phyloP scores from a whole-genome alignment of 257 asterid species.

The Salvia rosmarinus region DNA sequence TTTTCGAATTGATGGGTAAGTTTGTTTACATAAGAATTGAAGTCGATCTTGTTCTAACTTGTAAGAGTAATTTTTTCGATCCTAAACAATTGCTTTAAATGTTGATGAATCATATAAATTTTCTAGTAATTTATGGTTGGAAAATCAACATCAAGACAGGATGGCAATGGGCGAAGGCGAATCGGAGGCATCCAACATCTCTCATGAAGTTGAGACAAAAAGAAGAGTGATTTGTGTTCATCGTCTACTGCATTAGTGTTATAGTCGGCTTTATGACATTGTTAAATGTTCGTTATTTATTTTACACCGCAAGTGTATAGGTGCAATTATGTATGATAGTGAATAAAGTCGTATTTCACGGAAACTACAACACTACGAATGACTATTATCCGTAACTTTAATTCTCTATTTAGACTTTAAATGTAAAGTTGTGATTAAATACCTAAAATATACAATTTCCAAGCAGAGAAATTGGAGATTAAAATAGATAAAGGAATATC shows the following conservation, averaged over 20 bases:
- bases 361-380: too few relatives aligned
- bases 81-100: neutral
- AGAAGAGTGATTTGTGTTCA: neutral
- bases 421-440: too few relatives aligned
- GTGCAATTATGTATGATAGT: too few relatives aligned
- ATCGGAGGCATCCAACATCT: neutral
- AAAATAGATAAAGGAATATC: too few relatives aligned
- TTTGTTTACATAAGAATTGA: neutral
- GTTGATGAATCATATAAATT: neutral
- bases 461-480: too few relatives aligned
- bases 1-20: neutral
- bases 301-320: too few relatives aligned
- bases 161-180: neutral
- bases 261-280: conserved; percentile 3
- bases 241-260: neutral
- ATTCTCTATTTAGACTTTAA: too few relatives aligned
- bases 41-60: neutral
- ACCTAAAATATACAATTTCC: too few relatives aligned
- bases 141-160: conserved; percentile 23
- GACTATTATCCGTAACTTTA: too few relatives aligned
- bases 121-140: neutral
- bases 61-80: neutral
- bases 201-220: conserved; percentile 12
- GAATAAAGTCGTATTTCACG: too few relatives aligned
- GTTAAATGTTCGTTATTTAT: too few relatives aligned